These are phyloP conservation scores for Phoenix roebelenii DNA, from an alignment of 176 grass and related monocot genomes.

Conservation along the genomic window DNA sequence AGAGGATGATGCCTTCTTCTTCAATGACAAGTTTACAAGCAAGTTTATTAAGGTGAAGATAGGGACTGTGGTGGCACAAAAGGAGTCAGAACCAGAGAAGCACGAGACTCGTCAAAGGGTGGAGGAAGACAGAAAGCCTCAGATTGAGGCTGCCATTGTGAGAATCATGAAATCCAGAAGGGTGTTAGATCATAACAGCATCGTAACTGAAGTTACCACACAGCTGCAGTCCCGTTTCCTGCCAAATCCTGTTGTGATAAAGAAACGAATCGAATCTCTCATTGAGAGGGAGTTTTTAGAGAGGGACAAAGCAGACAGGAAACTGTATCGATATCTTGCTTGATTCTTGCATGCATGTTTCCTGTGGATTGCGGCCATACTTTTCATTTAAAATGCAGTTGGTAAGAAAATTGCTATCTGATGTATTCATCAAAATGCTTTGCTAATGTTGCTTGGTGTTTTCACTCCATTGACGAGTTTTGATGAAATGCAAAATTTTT, in stretches of 20 bases:
- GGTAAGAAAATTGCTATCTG: too few species aligned
- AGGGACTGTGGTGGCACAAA: conserved; percentile 82
- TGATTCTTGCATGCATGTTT: conserved; percentile 12
- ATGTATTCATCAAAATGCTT: too few species aligned
- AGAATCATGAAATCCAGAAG: conserved; percentile 92
- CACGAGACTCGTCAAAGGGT: conserved; percentile 91
- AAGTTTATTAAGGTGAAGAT: conserved; percentile 98
- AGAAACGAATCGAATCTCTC: conserved; percentile 89
- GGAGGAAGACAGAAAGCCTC: conserved; percentile 94
- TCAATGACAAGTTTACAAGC: conserved; percentile 95
- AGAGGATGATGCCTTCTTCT: conserved; percentile 81
- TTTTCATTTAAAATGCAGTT: too few species aligned
- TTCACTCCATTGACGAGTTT: too few species aligned
- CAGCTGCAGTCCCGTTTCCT: conserved; percentile 87
- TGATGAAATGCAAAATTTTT: too few species aligned
- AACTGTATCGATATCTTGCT: conserved; percentile 96
- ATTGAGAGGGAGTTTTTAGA: conserved; percentile 97
- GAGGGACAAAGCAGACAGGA: conserved; percentile 91
- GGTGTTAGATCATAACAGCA: conserved; percentile 90
- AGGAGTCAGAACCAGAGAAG: conserved; percentile 97
- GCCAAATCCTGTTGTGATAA: conserved; percentile 91
- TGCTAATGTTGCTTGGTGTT: too few species aligned
- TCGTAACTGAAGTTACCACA: conserved; percentile 87
- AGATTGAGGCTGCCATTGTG: conserved; percentile 93
- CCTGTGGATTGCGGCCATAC: too few species aligned